A percentile compares a stretch with the other conserved stretches of the same genome.
Conservation (phyloP, 441 rosid genomes). For the Brassica hybrid region DNA sequence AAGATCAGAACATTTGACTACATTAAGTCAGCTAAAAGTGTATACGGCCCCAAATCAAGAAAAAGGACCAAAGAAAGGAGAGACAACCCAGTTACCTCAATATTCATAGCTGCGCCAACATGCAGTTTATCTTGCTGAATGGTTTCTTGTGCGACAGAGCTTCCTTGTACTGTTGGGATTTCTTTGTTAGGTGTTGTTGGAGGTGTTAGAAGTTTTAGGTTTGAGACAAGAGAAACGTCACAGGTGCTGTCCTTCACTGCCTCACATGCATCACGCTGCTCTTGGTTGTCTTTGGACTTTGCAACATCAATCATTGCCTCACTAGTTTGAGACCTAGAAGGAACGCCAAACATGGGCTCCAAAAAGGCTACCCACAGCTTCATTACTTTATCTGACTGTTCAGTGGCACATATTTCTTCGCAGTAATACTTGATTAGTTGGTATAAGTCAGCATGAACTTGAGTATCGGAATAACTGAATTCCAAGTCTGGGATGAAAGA, state of each 20-base stretch:
- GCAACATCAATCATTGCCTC: constrained; percentile 72
- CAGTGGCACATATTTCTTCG: constrained; percentile 86
- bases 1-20: constrained; percentile 8
- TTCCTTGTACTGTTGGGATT: constrained; percentile 62
- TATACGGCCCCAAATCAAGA: neutral
- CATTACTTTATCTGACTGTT: constrained; percentile 84
- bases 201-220: constrained; percentile 57
- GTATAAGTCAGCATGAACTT: constrained; percentile 85
- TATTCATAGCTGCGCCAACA: constrained; percentile 50
- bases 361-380: constrained; percentile 91
- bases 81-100: constrained; percentile 50
- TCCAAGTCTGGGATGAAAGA: constrained; percentile 74
- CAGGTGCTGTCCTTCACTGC: constrained; percentile 64
- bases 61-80: constrained; percentile 1
- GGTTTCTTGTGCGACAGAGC: constrained; percentile 45
- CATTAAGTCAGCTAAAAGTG: neutral
- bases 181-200: constrained; percentile 62
- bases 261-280: constrained; percentile 49
- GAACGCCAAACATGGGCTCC: constrained; percentile 87
- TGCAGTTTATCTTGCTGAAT: constrained; percentile 47
- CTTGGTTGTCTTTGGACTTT: constrained; percentile 57
- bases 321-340: constrained; percentile 74
- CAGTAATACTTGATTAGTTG: constrained; percentile 91
- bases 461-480: constrained; percentile 74
- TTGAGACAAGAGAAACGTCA: constrained; percentile 45